Conservation (phyloP, 2,329 filamentous ascomycete genomes). For the Pseudogymnoascus pannorum region DNA sequence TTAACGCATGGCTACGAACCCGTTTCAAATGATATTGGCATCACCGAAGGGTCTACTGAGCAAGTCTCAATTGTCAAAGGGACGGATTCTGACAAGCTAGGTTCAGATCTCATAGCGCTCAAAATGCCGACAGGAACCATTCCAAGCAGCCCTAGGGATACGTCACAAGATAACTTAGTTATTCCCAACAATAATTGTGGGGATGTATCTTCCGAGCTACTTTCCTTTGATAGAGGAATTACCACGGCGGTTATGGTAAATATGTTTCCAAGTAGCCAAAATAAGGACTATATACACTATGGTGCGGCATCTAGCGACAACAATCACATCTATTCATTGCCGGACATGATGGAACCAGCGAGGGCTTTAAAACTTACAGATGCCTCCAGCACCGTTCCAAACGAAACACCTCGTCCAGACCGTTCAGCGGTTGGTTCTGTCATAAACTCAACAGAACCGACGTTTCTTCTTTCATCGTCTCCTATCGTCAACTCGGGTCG, state of each 20-base stretch:
- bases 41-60: not conserved
- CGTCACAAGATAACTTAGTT: not conserved
- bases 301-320: not conserved
- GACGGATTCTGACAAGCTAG: not conserved
- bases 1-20: not conserved
- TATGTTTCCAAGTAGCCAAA: constrained; percentile 10
- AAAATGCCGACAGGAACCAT: not conserved
- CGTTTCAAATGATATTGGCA: not conserved
- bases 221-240: constrained; percentile 4
- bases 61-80: not conserved
- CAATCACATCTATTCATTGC: not conserved
- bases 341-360: constrained; percentile 9
- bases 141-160: not conserved
- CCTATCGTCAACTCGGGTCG: not conserved
- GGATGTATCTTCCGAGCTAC: not conserved
- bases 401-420: constrained; percentile 9
- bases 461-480: not conserved
- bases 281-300: not conserved
- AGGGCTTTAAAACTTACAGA: not conserved
- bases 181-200: not conserved
- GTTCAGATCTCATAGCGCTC: not conserved
- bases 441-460: not conserved
- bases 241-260: not conserved
- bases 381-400: constrained; percentile 1
- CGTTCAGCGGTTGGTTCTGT: not conserved